Percentiles rank a stretch among this genome's conserved stretches.
These are phyloP conservation scores for Diaporthe batatas DNA, from an alignment of 2,329 filamentous ascomycete genomes.

Conservation along the genomic window DNA sequence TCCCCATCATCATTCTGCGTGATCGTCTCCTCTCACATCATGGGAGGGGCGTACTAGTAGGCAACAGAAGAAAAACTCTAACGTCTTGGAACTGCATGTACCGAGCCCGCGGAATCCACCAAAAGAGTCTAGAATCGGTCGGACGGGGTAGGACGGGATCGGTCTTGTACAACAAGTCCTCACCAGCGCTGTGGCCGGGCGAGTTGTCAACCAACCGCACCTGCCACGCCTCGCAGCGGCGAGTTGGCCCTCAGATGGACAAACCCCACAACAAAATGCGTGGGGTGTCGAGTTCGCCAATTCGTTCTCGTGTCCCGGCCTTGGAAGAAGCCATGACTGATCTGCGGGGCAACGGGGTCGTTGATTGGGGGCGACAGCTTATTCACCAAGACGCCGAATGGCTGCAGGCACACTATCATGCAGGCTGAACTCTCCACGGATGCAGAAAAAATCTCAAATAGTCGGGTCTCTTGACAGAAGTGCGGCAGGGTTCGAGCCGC, in stretches of 20 bases:
- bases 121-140: conserved; percentile 29
- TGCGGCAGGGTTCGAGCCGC: conserved; percentile 19
- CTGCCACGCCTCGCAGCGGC: conserved; percentile 22
- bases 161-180: conserved; percentile 19
- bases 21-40: neutral
- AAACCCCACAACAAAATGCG: conserved; percentile 29
- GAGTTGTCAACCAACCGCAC: conserved; percentile 30
- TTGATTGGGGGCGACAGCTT: conserved; percentile 3
- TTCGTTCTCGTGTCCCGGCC: conserved; percentile 24
- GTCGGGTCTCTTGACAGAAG: conserved; percentile 19
- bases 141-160: conserved; percentile 8
- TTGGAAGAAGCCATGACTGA: conserved; percentile 21
- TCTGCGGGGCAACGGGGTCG: conserved; percentile 28
- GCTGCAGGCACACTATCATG: conserved; percentile 16
- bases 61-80: conserved; percentile 14
- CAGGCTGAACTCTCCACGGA: conserved; percentile 22
- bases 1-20: neutral
- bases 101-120: conserved; percentile 21
- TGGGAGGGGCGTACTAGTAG: conserved; percentile 1
- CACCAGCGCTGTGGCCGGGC: neutral
- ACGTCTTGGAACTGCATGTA: conserved; percentile 15
- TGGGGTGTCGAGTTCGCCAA: conserved; percentile 26
- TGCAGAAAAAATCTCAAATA: conserved; percentile 8
- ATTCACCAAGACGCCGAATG: conserved; percentile 23
- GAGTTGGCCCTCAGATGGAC: neutral